Evolutionary conservation across 805 yeast genomes (phyloP).

Genomic region (Candida coquimbonensis): DNA sequence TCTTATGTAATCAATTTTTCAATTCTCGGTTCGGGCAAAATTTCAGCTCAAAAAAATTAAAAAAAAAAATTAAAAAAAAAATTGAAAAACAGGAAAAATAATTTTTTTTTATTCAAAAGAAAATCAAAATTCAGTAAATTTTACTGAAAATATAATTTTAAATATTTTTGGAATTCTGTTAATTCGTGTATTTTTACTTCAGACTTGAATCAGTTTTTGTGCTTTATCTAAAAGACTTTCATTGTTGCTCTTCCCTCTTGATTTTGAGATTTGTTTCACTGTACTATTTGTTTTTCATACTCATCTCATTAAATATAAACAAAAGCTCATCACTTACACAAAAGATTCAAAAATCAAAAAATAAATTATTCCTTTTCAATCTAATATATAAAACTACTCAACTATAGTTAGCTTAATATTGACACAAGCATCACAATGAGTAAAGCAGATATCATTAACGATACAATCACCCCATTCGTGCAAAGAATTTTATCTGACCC

Average conservation of each 20-base stretch:
- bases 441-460: conserved; percentile 22
- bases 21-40: neutral
- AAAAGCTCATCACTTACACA: neutral
- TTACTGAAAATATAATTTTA: neutral
- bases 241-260: neutral
- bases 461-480: conserved; percentile 44
- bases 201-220: neutral
- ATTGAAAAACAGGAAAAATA: no score
- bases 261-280: neutral
- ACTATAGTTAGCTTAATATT: neutral
- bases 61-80: no score
- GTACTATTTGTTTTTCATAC: neutral
- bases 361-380: no score
- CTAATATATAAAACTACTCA: no score
- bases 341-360: neutral
- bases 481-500: conserved; percentile 59
- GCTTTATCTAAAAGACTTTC: neutral
- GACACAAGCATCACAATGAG: conserved; percentile 9
- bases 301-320: neutral
- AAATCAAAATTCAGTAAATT: no score
- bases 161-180: neutral
- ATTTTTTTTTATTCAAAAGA: conserved; percentile 8
- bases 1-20: no score
- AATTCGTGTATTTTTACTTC: neutral
- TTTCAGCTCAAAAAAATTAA: neutral